These are phyloP conservation scores for Candida tibetensis DNA, from an alignment of 805 yeast species.

Conservation along the genomic window DNA sequence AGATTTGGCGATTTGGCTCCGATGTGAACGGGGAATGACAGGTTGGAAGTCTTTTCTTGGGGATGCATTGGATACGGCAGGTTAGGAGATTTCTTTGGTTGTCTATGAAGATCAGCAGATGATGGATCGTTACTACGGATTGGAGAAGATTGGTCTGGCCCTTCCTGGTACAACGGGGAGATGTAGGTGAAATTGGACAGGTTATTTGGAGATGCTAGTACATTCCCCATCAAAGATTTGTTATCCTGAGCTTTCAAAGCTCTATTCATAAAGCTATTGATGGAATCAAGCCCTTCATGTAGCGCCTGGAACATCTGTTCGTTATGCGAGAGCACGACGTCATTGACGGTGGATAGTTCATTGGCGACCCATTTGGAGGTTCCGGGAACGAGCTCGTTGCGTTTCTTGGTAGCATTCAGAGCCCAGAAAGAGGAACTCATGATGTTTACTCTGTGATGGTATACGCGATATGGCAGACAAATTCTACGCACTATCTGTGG, in stretches of 20 bases:
- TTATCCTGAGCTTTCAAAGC: slow-evolving; percentile 18
- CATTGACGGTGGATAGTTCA: slow-evolving; percentile 40
- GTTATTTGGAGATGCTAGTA: neutral
- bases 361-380: slow-evolving; percentile 50
- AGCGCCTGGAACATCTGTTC: slow-evolving; percentile 41
- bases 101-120: neutral
- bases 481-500: no score
- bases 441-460: no score
- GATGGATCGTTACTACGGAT: neutral
- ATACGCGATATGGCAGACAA: no score
- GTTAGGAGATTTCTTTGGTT: slow-evolving; percentile 6
- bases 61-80: no score
- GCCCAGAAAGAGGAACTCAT: slow-evolving; percentile 28
- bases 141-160: no score
- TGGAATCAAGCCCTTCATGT: slow-evolving; percentile 37
- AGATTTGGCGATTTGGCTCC: neutral
- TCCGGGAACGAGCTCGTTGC: slow-evolving; percentile 43
- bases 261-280: slow-evolving; percentile 41
- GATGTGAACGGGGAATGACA: slow-evolving; percentile 5
- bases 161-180: slow-evolving; percentile 1
- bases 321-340: slow-evolving; percentile 33
- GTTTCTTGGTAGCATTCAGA: slow-evolving; percentile 28
- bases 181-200: slow-evolving; percentile 8
- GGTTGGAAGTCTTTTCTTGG: neutral
- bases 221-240: neutral